Conservation (phyloP, 208 protist species). For the Herpetomonas samuelpessoai region DNA sequence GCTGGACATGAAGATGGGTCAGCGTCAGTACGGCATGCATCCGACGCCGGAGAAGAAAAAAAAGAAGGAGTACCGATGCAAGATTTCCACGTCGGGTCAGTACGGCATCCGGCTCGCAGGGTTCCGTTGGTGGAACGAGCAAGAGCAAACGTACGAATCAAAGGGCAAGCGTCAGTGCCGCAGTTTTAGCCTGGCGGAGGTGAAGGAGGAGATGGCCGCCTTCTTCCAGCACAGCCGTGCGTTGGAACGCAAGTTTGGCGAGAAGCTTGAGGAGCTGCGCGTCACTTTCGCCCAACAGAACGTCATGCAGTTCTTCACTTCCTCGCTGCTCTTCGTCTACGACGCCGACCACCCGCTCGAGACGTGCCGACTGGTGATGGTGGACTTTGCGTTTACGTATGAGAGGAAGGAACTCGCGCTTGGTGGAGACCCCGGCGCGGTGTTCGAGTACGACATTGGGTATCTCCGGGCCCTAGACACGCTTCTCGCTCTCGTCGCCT, state of each 20-base stretch:
- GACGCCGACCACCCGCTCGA: conserved; percentile 58
- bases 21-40: conserved; percentile 79
- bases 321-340: conserved; percentile 86
- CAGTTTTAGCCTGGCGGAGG: conserved; percentile 34
- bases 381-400: conserved; percentile 90
- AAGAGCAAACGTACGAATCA: conserved; percentile 37
- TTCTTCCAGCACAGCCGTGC: conserved; percentile 33
- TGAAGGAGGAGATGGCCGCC: conserved; percentile 38
- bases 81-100: conserved; percentile 51
- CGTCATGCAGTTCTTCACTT: conserved; percentile 83
- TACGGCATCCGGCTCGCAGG: conserved; percentile 81
- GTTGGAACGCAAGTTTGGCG: conserved; percentile 32
- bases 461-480: conserved; percentile 79
- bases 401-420: conserved; percentile 57
- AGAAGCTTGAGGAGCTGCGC: conserved; percentile 52
- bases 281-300: conserved; percentile 55
- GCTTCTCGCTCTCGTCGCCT: conserved; percentile 53
- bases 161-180: conserved; percentile 64
- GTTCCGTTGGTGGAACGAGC: conserved; percentile 62
- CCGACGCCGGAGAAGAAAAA: conserved; percentile 52
- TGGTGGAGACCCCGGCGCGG: conserved; percentile 56
- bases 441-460: conserved; percentile 58
- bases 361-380: conserved; percentile 80
- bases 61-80: conserved; percentile 74
- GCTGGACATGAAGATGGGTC: conserved; percentile 87